phyloP scores from a whole-genome alignment of 441 rosid genomes.

The Croton setiger region DNA sequence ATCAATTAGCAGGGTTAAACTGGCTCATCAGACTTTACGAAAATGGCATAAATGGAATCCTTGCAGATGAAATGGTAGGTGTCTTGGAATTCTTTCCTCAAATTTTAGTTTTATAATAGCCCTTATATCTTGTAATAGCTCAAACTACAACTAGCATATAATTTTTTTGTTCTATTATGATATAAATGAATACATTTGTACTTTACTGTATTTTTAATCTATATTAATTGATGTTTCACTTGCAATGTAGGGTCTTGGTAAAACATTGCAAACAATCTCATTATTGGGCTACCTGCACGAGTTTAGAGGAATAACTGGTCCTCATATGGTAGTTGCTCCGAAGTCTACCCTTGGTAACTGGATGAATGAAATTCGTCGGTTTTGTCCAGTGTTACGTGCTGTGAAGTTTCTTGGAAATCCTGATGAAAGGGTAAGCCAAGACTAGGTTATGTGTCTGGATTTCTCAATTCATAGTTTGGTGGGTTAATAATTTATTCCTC shows the following conservation, averaged over 20 bases:
- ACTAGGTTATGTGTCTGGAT: neutral
- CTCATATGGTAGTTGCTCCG: conserved; percentile 99
- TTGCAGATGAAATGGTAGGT: conserved; percentile 98
- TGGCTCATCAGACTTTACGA: conserved; percentile 98
- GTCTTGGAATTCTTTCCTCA: neutral
- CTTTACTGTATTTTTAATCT: neutral
- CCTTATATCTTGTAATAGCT: neutral
- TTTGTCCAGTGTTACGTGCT: conserved; percentile 87
- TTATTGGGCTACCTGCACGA: conserved; percentile 92
- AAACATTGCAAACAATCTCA: conserved; percentile 99
- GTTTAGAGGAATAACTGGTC: conserved; percentile 92
- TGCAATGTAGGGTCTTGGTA: conserved; percentile 84
- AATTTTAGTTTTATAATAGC: neutral
- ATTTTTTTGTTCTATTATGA: conserved; percentile 2
- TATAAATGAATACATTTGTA: neutral
- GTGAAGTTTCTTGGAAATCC: conserved; percentile 99
- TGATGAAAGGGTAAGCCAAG: conserved; percentile 81
- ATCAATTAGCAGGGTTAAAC: conserved; percentile 95
- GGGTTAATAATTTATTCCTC: neutral
- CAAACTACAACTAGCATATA: neutral
- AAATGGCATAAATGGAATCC: conserved; percentile 98
- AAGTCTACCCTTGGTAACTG: conserved; percentile 99
- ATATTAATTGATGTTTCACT: conserved; percentile 1
- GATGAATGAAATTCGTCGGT: conserved; percentile 99
- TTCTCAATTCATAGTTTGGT: neutral